phyloP scores from a whole-genome alignment of 1,284 basidiomycete species.

The Sporisorium reilianum region DNA sequence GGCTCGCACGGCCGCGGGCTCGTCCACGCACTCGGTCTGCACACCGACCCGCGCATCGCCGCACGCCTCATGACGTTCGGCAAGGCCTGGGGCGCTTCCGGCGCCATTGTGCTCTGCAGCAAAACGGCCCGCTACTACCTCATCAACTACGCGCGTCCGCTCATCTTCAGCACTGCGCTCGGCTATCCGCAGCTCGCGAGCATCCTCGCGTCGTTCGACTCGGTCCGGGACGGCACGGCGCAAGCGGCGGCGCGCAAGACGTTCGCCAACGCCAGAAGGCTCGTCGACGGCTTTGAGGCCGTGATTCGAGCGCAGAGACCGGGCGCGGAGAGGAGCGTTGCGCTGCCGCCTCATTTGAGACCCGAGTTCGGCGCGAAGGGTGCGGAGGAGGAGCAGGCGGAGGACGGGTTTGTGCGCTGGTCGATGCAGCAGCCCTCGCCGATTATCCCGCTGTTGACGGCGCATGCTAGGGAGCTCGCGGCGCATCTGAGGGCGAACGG shows the following conservation, averaged over 20 bases:
- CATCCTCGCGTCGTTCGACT: constrained; percentile 81
- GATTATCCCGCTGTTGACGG: constrained; percentile 86
- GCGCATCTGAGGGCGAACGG: constrained; percentile 76
- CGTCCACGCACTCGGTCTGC: constrained; percentile 44
- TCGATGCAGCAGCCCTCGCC: constrained; percentile 72
- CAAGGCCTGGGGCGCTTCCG: constrained; percentile 63
- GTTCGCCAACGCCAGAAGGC: constrained; percentile 15
- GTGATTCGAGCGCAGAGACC: constrained; percentile 13
- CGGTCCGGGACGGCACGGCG: constrained; percentile 79
- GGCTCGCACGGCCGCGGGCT: constrained; percentile 66
- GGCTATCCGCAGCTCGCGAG: constrained; percentile 72
- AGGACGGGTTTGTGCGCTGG: constrained; percentile 27
- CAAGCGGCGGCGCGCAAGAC: constrained; percentile 69
- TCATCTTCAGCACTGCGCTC: constrained; percentile 70
- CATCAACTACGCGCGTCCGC: constrained; percentile 89
- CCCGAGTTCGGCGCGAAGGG: not conserved
- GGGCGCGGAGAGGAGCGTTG: constrained; percentile 11
- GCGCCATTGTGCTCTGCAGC: constrained; percentile 81
- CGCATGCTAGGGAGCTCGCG: constrained; percentile 79
- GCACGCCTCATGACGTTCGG: constrained; percentile 65
- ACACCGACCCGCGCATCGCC: constrained; percentile 28
- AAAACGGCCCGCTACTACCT: constrained; percentile 83
- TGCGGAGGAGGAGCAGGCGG: not conserved
- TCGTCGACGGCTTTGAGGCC: constrained; percentile 18
- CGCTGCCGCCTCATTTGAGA: constrained; percentile 28